phyloP scores from a whole-genome alignment of 2,329 filamentous ascomycete species.

The Sarocladium strictum region DNA sequence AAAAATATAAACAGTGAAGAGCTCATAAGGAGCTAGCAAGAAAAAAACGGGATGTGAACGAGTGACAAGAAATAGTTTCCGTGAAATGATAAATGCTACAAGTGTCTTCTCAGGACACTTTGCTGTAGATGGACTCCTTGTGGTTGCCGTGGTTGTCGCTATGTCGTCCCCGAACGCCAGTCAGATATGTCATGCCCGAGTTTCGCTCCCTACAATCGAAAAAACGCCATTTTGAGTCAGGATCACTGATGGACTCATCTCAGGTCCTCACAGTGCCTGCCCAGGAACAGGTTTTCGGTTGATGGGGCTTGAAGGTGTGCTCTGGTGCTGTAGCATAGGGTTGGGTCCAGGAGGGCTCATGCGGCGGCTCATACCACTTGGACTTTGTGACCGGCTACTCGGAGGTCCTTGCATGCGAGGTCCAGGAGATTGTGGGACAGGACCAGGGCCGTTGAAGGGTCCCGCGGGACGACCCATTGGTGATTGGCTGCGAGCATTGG shows the following conservation, averaged over 20 bases:
- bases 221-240: not conserved
- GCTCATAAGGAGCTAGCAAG: not conserved
- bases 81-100: not conserved
- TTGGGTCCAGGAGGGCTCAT: slow-evolving; percentile 37
- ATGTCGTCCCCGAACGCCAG: slow-evolving; percentile 10
- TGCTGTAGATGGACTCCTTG: slow-evolving; percentile 1
- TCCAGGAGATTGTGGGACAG: not conserved
- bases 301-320: slow-evolving; percentile 8
- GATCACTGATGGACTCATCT: not conserved
- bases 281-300: slow-evolving; percentile 28
- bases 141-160: not conserved
- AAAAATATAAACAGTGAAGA: slow-evolving; percentile 8
- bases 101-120: not conserved
- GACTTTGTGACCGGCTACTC: slow-evolving; percentile 32
- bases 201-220: not conserved
- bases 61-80: slow-evolving; percentile 5
- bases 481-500: slow-evolving; percentile 17
- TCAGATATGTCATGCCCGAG: slow-evolving; percentile 6
- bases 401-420: slow-evolving; percentile 18
- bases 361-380: slow-evolving; percentile 33
- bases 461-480: slow-evolving; percentile 24
- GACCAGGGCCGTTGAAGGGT: slow-evolving; percentile 10
- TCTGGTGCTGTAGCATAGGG: slow-evolving; percentile 30
- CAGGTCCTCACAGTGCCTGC: slow-evolving; percentile 27
- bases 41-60: not conserved